Evolutionary conservation across 2,329 filamentous ascomycete genomes (phyloP), one percentile per base, ranked within the genome.

Genomic region (Ceratocystis lukuohia): DNA sequence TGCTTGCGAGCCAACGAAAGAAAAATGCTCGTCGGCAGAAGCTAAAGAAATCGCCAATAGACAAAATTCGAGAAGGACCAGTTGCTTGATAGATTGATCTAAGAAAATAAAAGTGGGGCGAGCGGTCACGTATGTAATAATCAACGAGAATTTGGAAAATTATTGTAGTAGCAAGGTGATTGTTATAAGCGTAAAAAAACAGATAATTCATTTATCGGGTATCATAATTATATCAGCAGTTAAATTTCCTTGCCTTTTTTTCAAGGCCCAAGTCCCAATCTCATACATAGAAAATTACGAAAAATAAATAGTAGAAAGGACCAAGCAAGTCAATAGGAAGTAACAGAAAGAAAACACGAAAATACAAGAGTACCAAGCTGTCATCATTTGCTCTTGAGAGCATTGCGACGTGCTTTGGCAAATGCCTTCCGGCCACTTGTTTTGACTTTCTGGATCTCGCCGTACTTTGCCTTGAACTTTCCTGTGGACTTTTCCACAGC

Each of bases 381-480:
- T 30, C 10, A 45, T n/a, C 37, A 68, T 37, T 65, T 68, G 45
- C 57, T 50, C 30, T 64, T 53, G 33, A 63, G 50, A 22, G 61
- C 61, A 45, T 57, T 59, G 30, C 65, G 57, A 33, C 64, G 65
- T 2, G 62, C 62, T 61, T 68, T 70, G 80, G 96, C 97, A 72
- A 89, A 88, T 0, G 83, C 86, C 77, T 93, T 96, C 79, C 91
- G 95, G 64, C 94, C 94, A 71, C 89, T 96, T 28, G 82, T 84
- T 77, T 96, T 97, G 69, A 82, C 82, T 63, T 80, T 80, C 74
- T 96, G 91, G 62, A 97, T 90, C 67, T 93, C 87, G 66, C 84
- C 81, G 76, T 96, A 97, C 76, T 96, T 96, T 72, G 81, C 83
- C 80, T 89, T 91, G 78, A 96, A 94, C 71, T 89, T 88, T 28